A percentile compares a stretch with the other conserved stretches of the same genome.
phyloP scores from a whole-genome alignment of 2,329 filamentous ascomycete genomes.

The Penicillium crustosum region DNA sequence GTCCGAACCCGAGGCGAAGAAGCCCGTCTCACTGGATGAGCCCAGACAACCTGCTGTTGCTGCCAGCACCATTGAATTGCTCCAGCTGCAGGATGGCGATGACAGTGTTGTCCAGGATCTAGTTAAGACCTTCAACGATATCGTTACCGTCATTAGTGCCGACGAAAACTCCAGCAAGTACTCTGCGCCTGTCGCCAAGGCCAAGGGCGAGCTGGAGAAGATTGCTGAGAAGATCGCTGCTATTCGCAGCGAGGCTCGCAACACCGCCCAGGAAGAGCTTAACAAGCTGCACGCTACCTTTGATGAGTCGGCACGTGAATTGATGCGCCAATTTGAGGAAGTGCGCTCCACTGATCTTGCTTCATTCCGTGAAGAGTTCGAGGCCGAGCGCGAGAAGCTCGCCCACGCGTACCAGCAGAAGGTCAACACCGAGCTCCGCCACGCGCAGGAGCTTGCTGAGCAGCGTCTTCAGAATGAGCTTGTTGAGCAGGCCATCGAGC shows the following conservation, averaged over 20 bases:
- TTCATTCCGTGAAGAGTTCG: slow-evolving; percentile 84
- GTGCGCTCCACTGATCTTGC: slow-evolving; percentile 79
- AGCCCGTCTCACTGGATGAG: slow-evolving; percentile 36
- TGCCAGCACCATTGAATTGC: slow-evolving; percentile 72
- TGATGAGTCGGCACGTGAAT: slow-evolving; percentile 79
- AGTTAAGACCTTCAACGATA: slow-evolving; percentile 91
- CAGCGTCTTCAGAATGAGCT: slow-evolving; percentile 81
- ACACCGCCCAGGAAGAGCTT: slow-evolving; percentile 73
- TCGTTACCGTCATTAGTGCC: slow-evolving; percentile 89
- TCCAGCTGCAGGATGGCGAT: slow-evolving; percentile 71
- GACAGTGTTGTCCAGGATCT: slow-evolving; percentile 91
- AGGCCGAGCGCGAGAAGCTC: slow-evolving; percentile 78
- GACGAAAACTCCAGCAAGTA: slow-evolving; percentile 78
- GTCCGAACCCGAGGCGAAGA: slow-evolving; percentile 24
- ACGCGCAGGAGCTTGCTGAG: slow-evolving; percentile 76
- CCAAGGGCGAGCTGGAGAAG: slow-evolving; percentile 76
- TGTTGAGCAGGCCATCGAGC: slow-evolving; percentile 81
- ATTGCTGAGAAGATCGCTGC: slow-evolving; percentile 75
- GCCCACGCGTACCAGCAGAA: slow-evolving; percentile 76
- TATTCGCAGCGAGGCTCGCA: slow-evolving; percentile 68
- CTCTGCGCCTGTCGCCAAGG: slow-evolving; percentile 74
- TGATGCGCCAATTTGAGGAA: slow-evolving; percentile 83
- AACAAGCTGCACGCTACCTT: slow-evolving; percentile 72
- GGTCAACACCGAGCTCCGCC: slow-evolving; percentile 73
- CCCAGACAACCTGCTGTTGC: slow-evolving; percentile 40